Conservation (phyloP, 805 yeast genomes). For the Zygoascus tannicola region DNA sequence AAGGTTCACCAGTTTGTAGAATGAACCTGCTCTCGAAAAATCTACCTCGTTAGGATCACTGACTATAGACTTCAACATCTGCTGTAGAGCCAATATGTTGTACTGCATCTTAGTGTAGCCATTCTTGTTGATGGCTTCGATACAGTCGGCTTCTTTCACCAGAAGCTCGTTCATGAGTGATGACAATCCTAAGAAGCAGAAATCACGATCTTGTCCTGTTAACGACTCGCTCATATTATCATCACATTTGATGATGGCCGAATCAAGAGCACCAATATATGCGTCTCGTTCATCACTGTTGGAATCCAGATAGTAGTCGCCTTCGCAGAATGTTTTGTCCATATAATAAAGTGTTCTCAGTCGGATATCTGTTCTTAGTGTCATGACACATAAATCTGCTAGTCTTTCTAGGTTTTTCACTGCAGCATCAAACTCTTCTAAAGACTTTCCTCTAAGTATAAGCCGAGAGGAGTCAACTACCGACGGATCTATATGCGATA, state of each 20-base stretch:
- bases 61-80: constrained; percentile 53
- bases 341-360: constrained; percentile 44
- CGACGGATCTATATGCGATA: neutral
- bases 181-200: constrained; percentile 42
- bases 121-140: constrained; percentile 42
- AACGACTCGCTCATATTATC: constrained; percentile 32
- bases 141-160: constrained; percentile 42
- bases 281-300: constrained; percentile 55
- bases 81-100: constrained; percentile 59
- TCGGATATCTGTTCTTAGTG: constrained; percentile 50
- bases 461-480: constrained; percentile 4
- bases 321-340: constrained; percentile 38
- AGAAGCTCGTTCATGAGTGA: constrained; percentile 42
- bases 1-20: constrained; percentile 46
- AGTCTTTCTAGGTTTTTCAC: constrained; percentile 20
- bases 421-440: constrained; percentile 24
- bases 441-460: constrained; percentile 17
- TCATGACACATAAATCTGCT: constrained; percentile 27
- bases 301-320: constrained; percentile 42
- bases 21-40: constrained; percentile 43
- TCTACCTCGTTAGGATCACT: constrained; percentile 43
- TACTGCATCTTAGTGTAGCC: constrained; percentile 53
- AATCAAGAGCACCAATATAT: constrained; percentile 42
- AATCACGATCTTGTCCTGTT: constrained; percentile 22
- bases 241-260: constrained; percentile 39